phyloP scores from a whole-genome alignment of 768 basidiomycete species.

The Coprinopsis marcescibilis region DNA sequence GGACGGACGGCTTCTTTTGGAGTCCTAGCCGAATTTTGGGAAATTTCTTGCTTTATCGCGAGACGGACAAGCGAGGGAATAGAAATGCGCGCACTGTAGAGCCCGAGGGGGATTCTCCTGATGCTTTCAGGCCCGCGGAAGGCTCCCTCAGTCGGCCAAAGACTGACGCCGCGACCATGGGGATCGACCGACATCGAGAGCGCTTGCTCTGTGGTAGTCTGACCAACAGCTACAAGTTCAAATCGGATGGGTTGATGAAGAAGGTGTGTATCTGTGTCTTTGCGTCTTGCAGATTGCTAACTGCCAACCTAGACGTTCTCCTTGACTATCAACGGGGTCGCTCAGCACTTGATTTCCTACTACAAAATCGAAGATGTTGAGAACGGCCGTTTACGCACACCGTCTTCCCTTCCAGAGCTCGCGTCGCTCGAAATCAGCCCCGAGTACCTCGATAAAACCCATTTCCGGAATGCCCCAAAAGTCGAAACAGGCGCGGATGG shows the following conservation, averaged over 20 bases:
- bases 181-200: constrained; percentile 70
- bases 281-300: constrained; percentile 3
- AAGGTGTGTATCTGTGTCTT: constrained; percentile 53
- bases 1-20: constrained; percentile 98
- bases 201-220: constrained; percentile 82
- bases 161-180: constrained; percentile 35
- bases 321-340: constrained; percentile 73
- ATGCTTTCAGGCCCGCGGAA: constrained; percentile 25
- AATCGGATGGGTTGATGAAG: constrained; percentile 90
- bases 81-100: constrained; percentile 49
- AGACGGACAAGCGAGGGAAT: constrained; percentile 79
- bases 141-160: constrained; percentile 63
- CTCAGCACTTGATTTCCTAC: constrained; percentile 93
- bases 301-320: constrained; percentile 72
- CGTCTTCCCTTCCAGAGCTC: constrained; percentile 84
- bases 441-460: constrained; percentile 83
- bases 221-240: constrained; percentile 93
- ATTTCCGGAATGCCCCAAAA: constrained; percentile 87
- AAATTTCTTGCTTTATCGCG: constrained; percentile 93
- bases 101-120: constrained; percentile 20
- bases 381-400: constrained; percentile 79
- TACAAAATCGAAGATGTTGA: constrained; percentile 91
- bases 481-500: constrained; percentile 85
- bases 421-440: constrained; percentile 81
- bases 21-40: constrained; percentile 88